Conservation (phyloP, 2,329 filamentous ascomycete genomes). For the Apiospora rasikravindrae region DNA sequence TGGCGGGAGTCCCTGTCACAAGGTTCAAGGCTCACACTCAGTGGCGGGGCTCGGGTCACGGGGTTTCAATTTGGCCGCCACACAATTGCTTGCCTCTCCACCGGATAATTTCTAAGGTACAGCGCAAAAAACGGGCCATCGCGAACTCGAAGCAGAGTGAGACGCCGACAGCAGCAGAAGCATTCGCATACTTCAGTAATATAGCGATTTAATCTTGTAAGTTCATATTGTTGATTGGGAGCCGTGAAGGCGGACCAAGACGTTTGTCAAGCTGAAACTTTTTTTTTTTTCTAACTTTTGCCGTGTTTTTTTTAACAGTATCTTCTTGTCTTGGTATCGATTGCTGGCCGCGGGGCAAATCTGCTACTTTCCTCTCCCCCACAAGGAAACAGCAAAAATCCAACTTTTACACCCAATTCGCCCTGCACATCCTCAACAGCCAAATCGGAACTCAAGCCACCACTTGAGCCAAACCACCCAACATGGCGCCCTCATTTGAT, state of each 20-base stretch:
- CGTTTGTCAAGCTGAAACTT: neutral
- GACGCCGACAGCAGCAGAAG: conserved; percentile 8
- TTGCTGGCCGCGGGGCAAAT: conserved; percentile 21
- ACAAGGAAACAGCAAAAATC: conserved; percentile 19
- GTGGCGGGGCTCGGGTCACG: conserved; percentile 18
- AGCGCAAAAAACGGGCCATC: conserved; percentile 20
- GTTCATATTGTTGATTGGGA: neutral
- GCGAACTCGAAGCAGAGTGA: neutral
- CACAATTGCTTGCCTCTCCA: conserved; percentile 18
- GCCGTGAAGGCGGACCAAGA: neutral
- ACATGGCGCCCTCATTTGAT: conserved; percentile 93
- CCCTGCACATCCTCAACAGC: neutral
- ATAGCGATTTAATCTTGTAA: neutral
- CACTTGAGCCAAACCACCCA: conserved; percentile 44
- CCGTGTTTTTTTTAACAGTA: neutral
- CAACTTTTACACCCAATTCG: conserved; percentile 14
- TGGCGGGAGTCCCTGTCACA: too few relatives aligned
- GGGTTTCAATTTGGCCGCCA: conserved; percentile 20
- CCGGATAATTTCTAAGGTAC: conserved; percentile 18
- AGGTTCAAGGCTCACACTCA: neutral
- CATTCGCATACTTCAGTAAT: neutral
- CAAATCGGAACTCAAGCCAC: neutral
- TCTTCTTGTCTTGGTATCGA: conserved; percentile 5
- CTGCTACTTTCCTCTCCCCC: conserved; percentile 18
- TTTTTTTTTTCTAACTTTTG: neutral